These are phyloP conservation scores for Microcyclosporella mali DNA, from an alignment of 2,329 filamentous ascomycete species.

Conservation along the genomic window DNA sequence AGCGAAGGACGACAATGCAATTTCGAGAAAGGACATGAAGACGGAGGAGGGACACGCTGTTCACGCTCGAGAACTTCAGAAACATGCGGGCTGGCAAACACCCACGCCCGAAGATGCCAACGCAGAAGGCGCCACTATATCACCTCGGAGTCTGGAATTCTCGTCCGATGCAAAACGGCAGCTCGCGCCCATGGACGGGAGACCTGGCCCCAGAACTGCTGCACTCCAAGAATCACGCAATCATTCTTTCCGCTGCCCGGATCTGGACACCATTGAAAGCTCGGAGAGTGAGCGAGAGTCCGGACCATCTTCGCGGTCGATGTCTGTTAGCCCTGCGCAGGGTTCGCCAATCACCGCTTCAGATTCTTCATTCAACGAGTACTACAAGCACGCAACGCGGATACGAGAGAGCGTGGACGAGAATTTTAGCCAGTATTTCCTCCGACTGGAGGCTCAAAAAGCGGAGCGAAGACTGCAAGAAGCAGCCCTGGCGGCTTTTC, in stretches of 20 bases:
- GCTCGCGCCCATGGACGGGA: conserved; percentile 28
- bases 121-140: conserved; percentile 9
- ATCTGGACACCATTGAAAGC: conserved; percentile 56
- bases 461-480: conserved; percentile 76
- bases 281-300: conserved; percentile 44
- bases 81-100: conserved; percentile 21
- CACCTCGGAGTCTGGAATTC: conserved; percentile 13
- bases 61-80: conserved; percentile 28
- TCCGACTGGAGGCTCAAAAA: conserved; percentile 72
- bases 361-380: conserved; percentile 41
- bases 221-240: conserved; percentile 29
- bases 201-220: conserved; percentile 25
- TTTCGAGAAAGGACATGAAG: conserved; percentile 60
- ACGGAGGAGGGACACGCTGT: conserved; percentile 48
- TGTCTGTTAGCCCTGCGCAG: conserved; percentile 33
- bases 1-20: conserved; percentile 57
- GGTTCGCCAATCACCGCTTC: conserved; percentile 41
- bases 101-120: conserved; percentile 4
- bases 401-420: conserved; percentile 65
- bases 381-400: conserved; percentile 50
- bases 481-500: conserved; percentile 67
- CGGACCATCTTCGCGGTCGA: conserved; percentile 40
- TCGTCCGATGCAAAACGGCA: conserved; percentile 21
- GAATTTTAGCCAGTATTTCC: conserved; percentile 66
- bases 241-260: conserved; percentile 57